phyloP scores from a whole-genome alignment of 1,284 basidiomycete genomes.

The Fomes fomentarius region DNA sequence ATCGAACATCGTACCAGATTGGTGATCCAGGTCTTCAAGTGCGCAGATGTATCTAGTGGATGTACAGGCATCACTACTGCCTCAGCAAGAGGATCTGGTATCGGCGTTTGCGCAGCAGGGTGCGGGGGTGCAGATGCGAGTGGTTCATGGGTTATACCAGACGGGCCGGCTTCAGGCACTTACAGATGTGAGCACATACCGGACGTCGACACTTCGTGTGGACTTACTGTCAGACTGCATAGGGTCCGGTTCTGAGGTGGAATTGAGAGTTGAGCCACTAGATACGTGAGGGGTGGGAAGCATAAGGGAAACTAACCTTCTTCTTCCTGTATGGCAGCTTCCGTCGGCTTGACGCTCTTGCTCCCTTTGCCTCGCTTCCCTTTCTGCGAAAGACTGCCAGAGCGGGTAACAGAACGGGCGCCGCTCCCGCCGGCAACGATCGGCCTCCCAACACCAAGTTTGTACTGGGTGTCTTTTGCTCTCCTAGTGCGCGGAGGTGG shows the following conservation, averaged over 20 bases:
- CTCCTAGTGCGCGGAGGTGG: constrained; percentile 57
- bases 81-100: constrained; percentile 4
- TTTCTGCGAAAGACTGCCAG: constrained; percentile 47
- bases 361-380: constrained; percentile 53
- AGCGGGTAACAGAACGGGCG: constrained; percentile 63
- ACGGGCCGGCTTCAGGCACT: constrained; percentile 33
- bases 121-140: background rate
- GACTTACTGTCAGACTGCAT: constrained; percentile 15
- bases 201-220: too few relatives aligned
- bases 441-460: constrained; percentile 74
- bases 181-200: background rate
- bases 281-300: background rate
- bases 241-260: constrained; percentile 37
- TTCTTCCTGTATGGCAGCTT: constrained; percentile 65
- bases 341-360: constrained; percentile 49
- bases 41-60: constrained; percentile 6
- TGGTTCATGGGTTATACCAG: constrained; percentile 27
- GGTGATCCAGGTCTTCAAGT: constrained; percentile 12
- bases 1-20: constrained; percentile 15
- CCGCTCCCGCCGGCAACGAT: constrained; percentile 62
- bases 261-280: constrained; percentile 7
- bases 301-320: constrained; percentile 34
- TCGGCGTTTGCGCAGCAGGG: background rate
- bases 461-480: constrained; percentile 69
- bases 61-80: background rate